phyloP scores from a whole-genome alignment of 108 stramenopile genomes.

The Conticribra weissflogii region DNA sequence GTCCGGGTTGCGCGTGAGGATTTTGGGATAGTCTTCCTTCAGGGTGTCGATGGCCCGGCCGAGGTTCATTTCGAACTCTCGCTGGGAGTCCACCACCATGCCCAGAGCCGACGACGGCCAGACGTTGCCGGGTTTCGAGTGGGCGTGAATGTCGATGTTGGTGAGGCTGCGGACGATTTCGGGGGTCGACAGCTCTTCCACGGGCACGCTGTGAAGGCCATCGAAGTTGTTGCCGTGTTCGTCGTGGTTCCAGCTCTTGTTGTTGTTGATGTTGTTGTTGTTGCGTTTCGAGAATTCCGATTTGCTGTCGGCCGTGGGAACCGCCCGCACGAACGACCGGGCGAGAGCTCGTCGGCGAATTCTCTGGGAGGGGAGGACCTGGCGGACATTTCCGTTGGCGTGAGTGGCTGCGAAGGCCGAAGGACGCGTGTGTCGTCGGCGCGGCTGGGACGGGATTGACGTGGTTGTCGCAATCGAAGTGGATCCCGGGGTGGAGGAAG shows the following conservation, averaged over 20 bases:
- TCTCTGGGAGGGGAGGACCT: background rate
- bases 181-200: too few relatives aligned
- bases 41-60: conserved; percentile 77
- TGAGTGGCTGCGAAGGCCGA: background rate
- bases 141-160: background rate
- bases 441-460: too few relatives aligned
- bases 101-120: conserved; percentile 23
- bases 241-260: too few relatives aligned
- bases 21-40: conserved; percentile 66
- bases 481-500: too few relatives aligned
- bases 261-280: too few relatives aligned
- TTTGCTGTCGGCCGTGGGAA: conserved; percentile 3
- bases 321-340: conserved; percentile 1
- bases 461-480: too few relatives aligned
- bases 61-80: conserved; percentile 78
- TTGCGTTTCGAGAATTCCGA: background rate
- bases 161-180: background rate
- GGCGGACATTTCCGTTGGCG: too few relatives aligned
- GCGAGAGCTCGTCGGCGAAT: conserved; percentile 1
- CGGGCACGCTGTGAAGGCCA: background rate
- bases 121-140: too few relatives aligned
- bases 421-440: too few relatives aligned
- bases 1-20: conserved; percentile 59
- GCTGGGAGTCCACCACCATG: conserved; percentile 47
- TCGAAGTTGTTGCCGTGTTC: too few relatives aligned